A percentile compares a stretch with the other conserved stretches of the same genome.
Evolutionary conservation across 495 filamentous ascomycete species (phyloP).

Genomic region (Glonium stellatum): DNA sequence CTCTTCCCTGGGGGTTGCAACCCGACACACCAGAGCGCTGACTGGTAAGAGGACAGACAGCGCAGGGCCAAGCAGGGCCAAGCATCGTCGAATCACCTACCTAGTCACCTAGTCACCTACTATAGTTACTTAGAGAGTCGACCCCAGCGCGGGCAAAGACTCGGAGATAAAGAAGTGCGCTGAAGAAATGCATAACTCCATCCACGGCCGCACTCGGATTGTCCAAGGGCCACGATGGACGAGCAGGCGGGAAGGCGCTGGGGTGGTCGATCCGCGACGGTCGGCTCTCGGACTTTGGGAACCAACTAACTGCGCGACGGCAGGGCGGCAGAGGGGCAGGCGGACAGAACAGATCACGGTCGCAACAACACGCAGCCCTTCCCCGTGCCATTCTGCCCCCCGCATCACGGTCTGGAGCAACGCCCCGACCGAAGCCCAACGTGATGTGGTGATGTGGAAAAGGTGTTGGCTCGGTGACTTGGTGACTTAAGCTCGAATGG

Average conservation of each 20-base stretch:
- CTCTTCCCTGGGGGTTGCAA: neutral
- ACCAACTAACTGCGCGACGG: neutral
- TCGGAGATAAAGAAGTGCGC: neutral
- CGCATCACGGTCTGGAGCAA: too few relatives aligned
- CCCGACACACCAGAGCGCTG: neutral
- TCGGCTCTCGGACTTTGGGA: neutral
- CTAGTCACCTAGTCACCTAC: too few relatives aligned
- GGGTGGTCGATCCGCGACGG: neutral
- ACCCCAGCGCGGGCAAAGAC: too few relatives aligned
- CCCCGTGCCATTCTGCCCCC: too few relatives aligned
- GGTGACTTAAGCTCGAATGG: too few relatives aligned
- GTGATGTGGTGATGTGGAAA: too few relatives aligned
- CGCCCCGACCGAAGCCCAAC: too few relatives aligned
- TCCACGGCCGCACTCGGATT: neutral
- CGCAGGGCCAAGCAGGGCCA: neutral
- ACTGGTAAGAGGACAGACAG: neutral
- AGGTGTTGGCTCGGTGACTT: too few relatives aligned
- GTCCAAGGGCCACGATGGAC: neutral
- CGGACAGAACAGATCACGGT: neutral
- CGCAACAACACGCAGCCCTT: neutral
- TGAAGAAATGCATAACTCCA: neutral
- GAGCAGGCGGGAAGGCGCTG: neutral
- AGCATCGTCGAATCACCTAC: slow-evolving; percentile 2
- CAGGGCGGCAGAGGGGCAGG: neutral
- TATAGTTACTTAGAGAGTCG: too few relatives aligned